phyloP scores from a whole-genome alignment of 352 stramenopile species.

The Phytophthora cactorum region DNA sequence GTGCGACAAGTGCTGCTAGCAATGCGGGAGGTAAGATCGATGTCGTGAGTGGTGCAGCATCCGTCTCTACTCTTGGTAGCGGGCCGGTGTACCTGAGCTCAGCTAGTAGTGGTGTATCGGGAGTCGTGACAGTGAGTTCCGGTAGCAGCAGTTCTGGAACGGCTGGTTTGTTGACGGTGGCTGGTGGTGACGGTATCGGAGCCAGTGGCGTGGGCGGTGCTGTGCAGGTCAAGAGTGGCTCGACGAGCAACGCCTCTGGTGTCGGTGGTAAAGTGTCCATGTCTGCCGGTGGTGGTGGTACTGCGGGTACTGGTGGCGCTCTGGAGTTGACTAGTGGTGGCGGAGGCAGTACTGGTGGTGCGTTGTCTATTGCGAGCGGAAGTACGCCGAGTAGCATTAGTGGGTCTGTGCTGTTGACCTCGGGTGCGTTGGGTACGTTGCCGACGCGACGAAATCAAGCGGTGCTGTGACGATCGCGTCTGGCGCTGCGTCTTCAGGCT shows the following conservation, averaged over 20 bases:
- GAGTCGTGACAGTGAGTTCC: slow-evolving; percentile 15
- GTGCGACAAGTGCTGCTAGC: slow-evolving; percentile 30
- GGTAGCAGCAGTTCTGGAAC: neutral
- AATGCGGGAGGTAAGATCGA: slow-evolving; percentile 52
- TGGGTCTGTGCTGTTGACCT: slow-evolving; percentile 26
- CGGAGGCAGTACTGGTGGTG: slow-evolving; percentile 34
- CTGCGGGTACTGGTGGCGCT: slow-evolving; percentile 18
- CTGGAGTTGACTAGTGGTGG: slow-evolving; percentile 22
- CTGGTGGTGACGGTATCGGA: neutral
- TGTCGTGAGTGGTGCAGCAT: slow-evolving; percentile 35
- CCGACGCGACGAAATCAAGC: slow-evolving; percentile 23
- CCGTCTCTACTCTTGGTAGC: neutral
- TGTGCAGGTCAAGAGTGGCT: slow-evolving; percentile 33
- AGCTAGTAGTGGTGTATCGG: slow-evolving; percentile 33
- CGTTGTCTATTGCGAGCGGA: slow-evolving; percentile 32
- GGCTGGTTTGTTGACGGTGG: slow-evolving; percentile 34
- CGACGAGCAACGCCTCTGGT: slow-evolving; percentile 15
- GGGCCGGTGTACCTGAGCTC: slow-evolving; percentile 42
- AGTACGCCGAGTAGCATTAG: slow-evolving; percentile 25
- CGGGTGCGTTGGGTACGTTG: slow-evolving; percentile 10
- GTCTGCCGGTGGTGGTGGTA: slow-evolving; percentile 19
- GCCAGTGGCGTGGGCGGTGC: slow-evolving; percentile 27
- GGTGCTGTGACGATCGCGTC: slow-evolving; percentile 39
- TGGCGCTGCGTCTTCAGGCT: slow-evolving; percentile 27
- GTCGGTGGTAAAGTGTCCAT: slow-evolving; percentile 23